phyloP scores from a whole-genome alignment of 352 stramenopile genomes.

The Pythium dissimile region DNA sequence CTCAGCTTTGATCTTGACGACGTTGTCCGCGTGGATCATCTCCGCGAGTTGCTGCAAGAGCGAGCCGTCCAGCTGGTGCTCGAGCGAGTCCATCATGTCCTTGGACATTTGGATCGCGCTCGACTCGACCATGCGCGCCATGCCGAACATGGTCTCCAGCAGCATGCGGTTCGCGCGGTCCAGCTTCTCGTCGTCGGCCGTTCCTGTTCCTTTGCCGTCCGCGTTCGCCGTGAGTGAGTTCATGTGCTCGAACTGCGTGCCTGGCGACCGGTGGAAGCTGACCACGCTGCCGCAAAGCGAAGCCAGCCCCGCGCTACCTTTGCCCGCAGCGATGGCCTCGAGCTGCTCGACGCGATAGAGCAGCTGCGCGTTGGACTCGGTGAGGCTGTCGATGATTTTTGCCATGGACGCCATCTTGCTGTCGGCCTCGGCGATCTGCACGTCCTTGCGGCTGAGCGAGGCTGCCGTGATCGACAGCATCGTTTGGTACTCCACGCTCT shows the following conservation, averaged over 20 bases:
- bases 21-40: constrained; percentile 53
- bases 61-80: constrained; percentile 65
- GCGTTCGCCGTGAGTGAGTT: constrained; percentile 24
- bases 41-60: constrained; percentile 32
- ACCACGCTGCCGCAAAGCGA: not conserved
- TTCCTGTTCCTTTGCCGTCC: not conserved
- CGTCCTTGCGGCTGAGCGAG: constrained; percentile 74
- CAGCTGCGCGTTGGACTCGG: constrained; percentile 67
- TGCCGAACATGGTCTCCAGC: constrained; percentile 77
- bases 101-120: constrained; percentile 83
- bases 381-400: constrained; percentile 77
- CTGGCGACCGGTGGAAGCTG: constrained; percentile 7
- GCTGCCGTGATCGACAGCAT: constrained; percentile 75
- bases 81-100: constrained; percentile 77
- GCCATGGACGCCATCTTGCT: constrained; percentile 68
- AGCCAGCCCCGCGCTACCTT: not conserved
- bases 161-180: constrained; percentile 74
- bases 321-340: constrained; percentile 41
- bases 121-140: constrained; percentile 83
- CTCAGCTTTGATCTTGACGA: constrained; percentile 43
- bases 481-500: constrained; percentile 77
- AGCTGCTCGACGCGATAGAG: constrained; percentile 61
- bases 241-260: constrained; percentile 6
- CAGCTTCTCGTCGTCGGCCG: constrained; percentile 46
- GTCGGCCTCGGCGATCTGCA: constrained; percentile 57